Evolutionary conservation across 2,329 filamentous ascomycete species (phyloP).

Genomic region (Hymenoscyphus scutula): DNA sequence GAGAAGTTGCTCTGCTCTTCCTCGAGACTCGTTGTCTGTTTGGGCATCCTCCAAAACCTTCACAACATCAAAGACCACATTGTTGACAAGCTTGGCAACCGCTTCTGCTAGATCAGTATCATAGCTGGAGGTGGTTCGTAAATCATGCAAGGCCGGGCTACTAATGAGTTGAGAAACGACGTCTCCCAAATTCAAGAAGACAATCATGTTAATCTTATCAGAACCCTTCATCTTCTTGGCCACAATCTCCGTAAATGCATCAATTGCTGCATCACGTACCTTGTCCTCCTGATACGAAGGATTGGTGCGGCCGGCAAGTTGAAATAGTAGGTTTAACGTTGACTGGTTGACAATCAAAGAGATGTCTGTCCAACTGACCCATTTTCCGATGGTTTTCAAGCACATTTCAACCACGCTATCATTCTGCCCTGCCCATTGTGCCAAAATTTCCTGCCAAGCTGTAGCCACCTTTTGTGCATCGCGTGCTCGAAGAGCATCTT

Average conservation of each 20-base stretch:
- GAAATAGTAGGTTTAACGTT: constrained; percentile 81
- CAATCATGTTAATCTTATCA: constrained; percentile 93
- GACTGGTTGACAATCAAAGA: constrained; percentile 85
- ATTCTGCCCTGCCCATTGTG: constrained; percentile 64
- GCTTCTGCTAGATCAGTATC: constrained; percentile 94
- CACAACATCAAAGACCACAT: constrained; percentile 80
- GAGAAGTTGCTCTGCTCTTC: constrained; percentile 77
- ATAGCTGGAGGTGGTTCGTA: constrained; percentile 79
- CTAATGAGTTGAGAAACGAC: constrained; percentile 84
- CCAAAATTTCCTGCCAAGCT: constrained; percentile 89
- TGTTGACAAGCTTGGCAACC: constrained; percentile 94
- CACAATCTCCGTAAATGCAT: constrained; percentile 93
- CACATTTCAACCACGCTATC: constrained; percentile 80
- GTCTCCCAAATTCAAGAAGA: constrained; percentile 81
- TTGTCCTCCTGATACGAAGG: constrained; percentile 64
- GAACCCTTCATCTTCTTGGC: constrained; percentile 95
- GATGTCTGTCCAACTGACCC: constrained; percentile 99
- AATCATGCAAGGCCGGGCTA: constrained; percentile 76
- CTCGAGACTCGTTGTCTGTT: constrained; percentile 61
- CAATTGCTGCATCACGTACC: constrained; percentile 86
- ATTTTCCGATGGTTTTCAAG: constrained; percentile 88
- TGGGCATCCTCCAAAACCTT: constrained; percentile 72
- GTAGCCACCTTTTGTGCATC: constrained; percentile 85
- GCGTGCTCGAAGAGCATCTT: constrained; percentile 81
- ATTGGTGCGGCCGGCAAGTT: constrained; percentile 77